Percentiles rank a stretch among this genome's conserved stretches.
phyloP scores from a whole-genome alignment of 179 eudicot species.

The Pouteria campechiana region DNA sequence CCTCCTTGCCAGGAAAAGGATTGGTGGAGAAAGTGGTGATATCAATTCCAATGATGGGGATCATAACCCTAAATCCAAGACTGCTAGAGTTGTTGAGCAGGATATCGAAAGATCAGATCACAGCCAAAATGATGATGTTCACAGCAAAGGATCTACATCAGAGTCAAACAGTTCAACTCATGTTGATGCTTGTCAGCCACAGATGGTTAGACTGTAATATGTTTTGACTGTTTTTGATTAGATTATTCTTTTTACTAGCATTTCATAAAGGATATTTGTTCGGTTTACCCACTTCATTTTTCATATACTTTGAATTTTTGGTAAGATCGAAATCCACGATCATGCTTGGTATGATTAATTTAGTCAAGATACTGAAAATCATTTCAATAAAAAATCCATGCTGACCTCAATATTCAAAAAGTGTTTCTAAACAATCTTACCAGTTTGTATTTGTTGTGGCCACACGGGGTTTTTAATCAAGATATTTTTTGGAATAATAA shows the following conservation, averaged over 20 bases:
- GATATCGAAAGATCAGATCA: slow-evolving; percentile 3
- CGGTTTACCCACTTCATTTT: too few species aligned
- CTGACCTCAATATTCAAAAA: too few species aligned
- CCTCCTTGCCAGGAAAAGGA: slow-evolving; percentile 26
- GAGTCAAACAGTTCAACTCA: slow-evolving; percentile 23
- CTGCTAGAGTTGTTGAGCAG: slow-evolving; percentile 12
- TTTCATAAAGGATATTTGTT: background rate
- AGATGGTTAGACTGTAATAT: slow-evolving; percentile 32
- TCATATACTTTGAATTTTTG: too few species aligned
- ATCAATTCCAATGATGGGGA: slow-evolving; percentile 20
- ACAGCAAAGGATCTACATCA: background rate
- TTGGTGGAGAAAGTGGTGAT: slow-evolving; percentile 12
- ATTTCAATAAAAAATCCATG: too few species aligned
- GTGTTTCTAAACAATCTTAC: too few species aligned
- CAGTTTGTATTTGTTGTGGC: too few species aligned
- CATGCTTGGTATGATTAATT: too few species aligned
- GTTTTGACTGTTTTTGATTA: background rate
- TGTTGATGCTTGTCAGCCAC: slow-evolving; percentile 16
- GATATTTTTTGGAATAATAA: too few species aligned
- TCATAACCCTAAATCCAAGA: slow-evolving; percentile 19
- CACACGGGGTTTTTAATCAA: too few species aligned
- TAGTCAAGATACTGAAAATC: too few species aligned
- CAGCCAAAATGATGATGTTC: slow-evolving; percentile 6
- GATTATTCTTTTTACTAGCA: background rate
- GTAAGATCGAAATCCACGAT: too few species aligned